Percentiles rank a stretch among this genome's conserved stretches.
These are phyloP conservation scores for Calonectria pauciramosa DNA, from an alignment of 2,329 filamentous ascomycete species.

Conservation along the genomic window DNA sequence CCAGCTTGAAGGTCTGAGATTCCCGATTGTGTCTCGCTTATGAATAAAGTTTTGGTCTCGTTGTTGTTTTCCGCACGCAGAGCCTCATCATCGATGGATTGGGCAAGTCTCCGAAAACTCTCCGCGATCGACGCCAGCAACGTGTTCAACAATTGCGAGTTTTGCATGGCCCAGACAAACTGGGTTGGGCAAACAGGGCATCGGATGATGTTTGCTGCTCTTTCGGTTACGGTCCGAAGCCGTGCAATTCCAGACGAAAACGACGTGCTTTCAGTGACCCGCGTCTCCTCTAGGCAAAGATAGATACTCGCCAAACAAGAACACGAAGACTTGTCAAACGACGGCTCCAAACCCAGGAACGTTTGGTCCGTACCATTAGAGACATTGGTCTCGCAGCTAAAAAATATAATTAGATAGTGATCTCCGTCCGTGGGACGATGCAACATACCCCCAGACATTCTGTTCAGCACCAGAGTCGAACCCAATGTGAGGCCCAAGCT, in stretches of 20 bases:
- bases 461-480: conserved; percentile 24
- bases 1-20: neutral
- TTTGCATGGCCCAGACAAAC: conserved; percentile 47
- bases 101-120: conserved; percentile 40
- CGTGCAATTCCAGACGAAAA: conserved; percentile 35
- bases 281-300: conserved; percentile 42
- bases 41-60: conserved; percentile 33
- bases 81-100: conserved; percentile 38
- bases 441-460: conserved; percentile 32
- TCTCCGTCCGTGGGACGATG: neutral
- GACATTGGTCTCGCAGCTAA: conserved; percentile 37
- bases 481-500: conserved; percentile 28
- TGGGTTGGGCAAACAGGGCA: conserved; percentile 40
- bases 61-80: conserved; percentile 30
- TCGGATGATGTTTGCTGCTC: conserved; percentile 33
- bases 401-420: conserved; percentile 22
- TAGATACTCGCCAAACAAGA: conserved; percentile 44
- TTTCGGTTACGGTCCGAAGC: conserved; percentile 34
- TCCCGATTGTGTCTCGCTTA: conserved; percentile 25
- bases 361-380: conserved; percentile 17
- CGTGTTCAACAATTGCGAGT: conserved; percentile 43
- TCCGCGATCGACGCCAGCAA: conserved; percentile 43
- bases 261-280: conserved; percentile 33
- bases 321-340: conserved; percentile 33
- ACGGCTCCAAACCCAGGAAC: conserved; percentile 18